These are phyloP conservation scores for Fallopia convolvulus DNA, from an alignment of 148 eudicot species.

Conservation along the genomic window DNA sequence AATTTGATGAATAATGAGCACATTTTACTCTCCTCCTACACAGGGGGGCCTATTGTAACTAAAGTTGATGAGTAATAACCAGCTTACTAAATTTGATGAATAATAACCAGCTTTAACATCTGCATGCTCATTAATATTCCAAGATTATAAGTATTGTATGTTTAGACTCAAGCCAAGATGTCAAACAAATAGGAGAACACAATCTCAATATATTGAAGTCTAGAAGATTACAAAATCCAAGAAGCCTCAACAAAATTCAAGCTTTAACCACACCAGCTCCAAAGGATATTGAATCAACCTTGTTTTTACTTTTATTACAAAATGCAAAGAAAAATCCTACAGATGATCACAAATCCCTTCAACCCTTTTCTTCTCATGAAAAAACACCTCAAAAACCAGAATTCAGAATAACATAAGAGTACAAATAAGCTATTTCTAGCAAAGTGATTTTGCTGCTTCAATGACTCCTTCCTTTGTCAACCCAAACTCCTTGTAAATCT, in stretches of 20 bases:
- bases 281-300: not conserved
- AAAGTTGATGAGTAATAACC: too few species aligned
- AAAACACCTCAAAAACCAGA: not conserved
- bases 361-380: not conserved
- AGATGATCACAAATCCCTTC: not conserved
- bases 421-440: constrained; percentile 21
- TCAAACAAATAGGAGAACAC: not conserved
- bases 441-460: constrained; percentile 72
- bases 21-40: too few species aligned
- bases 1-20: not conserved
- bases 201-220: not conserved
- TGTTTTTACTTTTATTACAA: constrained; percentile 3
- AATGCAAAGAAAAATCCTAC: constrained; percentile 2
- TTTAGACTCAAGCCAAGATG: not conserved
- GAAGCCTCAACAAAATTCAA: not conserved
- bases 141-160: not conserved
- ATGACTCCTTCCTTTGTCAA: constrained; percentile 81
- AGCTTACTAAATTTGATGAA: too few species aligned
- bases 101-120: too few species aligned
- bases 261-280: not conserved
- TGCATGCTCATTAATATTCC: too few species aligned
- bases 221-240: constrained; percentile 1
- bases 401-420: constrained; percentile 3
- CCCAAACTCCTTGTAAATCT: constrained; percentile 89
- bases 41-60: too few species aligned